These are phyloP conservation scores for Malbranchea cinnamomea DNA, from an alignment of 2,329 filamentous ascomycete species.

Conservation along the genomic window DNA sequence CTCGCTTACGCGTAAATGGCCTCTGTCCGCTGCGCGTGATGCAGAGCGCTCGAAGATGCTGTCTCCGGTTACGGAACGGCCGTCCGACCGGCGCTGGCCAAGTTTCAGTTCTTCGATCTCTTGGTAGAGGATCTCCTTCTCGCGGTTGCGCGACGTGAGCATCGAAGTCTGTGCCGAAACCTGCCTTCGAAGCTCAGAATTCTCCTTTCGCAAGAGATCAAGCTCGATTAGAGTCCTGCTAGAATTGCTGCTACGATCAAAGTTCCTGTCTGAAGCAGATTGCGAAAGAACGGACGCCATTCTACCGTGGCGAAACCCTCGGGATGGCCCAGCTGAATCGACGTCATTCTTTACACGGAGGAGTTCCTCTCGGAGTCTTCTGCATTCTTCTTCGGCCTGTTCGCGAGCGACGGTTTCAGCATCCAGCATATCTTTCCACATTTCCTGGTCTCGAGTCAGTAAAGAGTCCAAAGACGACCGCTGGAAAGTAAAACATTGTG, in stretches of 20 bases:
- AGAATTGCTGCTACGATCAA: slow-evolving; percentile 31
- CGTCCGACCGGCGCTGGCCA: slow-evolving; percentile 56
- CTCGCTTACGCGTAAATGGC: slow-evolving; percentile 59
- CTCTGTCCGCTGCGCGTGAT: slow-evolving; percentile 62
- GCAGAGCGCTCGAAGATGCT: slow-evolving; percentile 91
- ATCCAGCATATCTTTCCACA: slow-evolving; percentile 90
- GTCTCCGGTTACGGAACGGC: slow-evolving; percentile 53
- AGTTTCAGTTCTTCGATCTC: slow-evolving; percentile 96
- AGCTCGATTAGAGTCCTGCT: slow-evolving; percentile 65
- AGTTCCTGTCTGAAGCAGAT: slow-evolving; percentile 22
- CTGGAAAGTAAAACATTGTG: slow-evolving; percentile 15
- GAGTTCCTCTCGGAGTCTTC: slow-evolving; percentile 68
- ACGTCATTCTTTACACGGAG: slow-evolving; percentile 46
- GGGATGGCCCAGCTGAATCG: slow-evolving; percentile 12
- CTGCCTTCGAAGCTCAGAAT: slow-evolving; percentile 79
- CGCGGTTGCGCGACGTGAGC: slow-evolving; percentile 87
- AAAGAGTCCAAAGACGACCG: slow-evolving; percentile 19
- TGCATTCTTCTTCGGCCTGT: slow-evolving; percentile 80
- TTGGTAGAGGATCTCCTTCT: slow-evolving; percentile 87
- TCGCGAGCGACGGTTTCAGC: slow-evolving; percentile 81
- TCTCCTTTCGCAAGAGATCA: slow-evolving; percentile 76
- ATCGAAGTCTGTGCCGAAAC: slow-evolving; percentile 94
- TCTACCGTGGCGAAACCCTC: slow-evolving; percentile 19
- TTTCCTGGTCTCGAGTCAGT: too few species aligned
- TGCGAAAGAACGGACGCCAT: slow-evolving; percentile 25